Evolutionary conservation across 192 early-diverging fungal species (phyloP), one percentile per base, ranked within the genome.

Genomic region (Kappamyces sp.): DNA sequence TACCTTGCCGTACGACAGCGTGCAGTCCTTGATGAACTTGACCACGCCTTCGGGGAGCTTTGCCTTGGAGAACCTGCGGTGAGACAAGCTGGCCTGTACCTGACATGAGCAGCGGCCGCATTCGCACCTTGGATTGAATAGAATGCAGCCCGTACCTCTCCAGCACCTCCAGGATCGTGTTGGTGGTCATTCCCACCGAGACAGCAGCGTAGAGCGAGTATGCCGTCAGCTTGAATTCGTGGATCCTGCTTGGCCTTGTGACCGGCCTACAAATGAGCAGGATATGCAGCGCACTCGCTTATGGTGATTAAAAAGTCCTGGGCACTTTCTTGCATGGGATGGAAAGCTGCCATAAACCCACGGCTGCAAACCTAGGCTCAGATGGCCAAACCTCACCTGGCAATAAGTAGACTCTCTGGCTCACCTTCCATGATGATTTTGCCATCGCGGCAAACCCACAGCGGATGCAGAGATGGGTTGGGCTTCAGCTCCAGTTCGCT

Each of bases 161-260:
- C 40, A 99, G 70, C 2, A 94, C 93, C 43, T 89, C 84, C 55
- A 99, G 86, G 42, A 99, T 94, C 61, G 88, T 86, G 51, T 86
- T 82, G 5, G 92, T 96, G 63, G 94, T 89, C 66, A 99, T 79
- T 1, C 96, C 96, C 0, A 99, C 94, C 31, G 93, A 94, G 3
- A 99, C 96, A 12, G 96, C 94, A 12, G 96, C 96, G 66, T 99
- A 97, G 4, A 99, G 74, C 37, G 93, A 95, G 63, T 93, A 95
- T 3, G 92, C 79, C 1, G 94, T 99, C 40, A 99, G 73, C 67
- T 92, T 92, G 77, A 94, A 99, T 69, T 99, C 96, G 46, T 93
- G 90, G 38, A 93, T 86, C 49, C 86, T 77, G 9, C 69, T 35
- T 2, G 72, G 72, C 1, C 52, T 34, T n/a, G 66, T 23, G 7